phyloP scores from a whole-genome alignment of 2,329 filamentous ascomycete genomes.

The Aspergillus sp. region DNA sequence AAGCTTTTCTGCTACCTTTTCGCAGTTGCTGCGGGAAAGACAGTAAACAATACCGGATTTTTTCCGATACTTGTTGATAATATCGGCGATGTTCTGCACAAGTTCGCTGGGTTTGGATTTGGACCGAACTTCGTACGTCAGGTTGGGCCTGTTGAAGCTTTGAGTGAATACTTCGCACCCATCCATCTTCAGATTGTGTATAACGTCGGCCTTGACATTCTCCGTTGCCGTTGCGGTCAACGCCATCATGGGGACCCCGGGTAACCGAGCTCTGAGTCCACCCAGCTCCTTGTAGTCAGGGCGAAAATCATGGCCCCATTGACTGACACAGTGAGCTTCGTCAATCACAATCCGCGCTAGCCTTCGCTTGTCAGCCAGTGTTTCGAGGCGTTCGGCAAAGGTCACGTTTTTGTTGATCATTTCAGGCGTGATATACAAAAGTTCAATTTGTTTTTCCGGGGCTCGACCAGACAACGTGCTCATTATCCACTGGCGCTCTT shows the following conservation, averaged over 20 bases:
- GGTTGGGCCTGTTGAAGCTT: constrained; percentile 95
- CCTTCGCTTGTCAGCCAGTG: constrained; percentile 70
- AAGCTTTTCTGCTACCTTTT: constrained; percentile 76
- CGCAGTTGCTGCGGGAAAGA: constrained; percentile 80
- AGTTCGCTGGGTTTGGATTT: constrained; percentile 68
- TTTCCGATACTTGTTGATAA: constrained; percentile 70
- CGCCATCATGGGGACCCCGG: constrained; percentile 86
- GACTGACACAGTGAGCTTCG: constrained; percentile 98
- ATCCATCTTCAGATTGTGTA: constrained; percentile 84
- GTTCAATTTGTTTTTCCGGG: constrained; percentile 77
- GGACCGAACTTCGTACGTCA: constrained; percentile 80
- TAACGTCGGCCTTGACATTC: constrained; percentile 89
- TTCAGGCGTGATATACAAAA: constrained; percentile 95
- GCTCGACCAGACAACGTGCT: constrained; percentile 63
- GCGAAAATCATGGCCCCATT: constrained; percentile 98
- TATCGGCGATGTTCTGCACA: constrained; percentile 57
- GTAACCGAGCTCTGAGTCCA: constrained; percentile 71
- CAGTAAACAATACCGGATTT: constrained; percentile 94
- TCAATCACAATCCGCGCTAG: constrained; percentile 94
- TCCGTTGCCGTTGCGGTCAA: constrained; percentile 93
- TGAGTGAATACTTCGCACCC: constrained; percentile 81
- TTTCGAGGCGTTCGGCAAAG: constrained; percentile 69
- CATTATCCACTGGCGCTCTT: constrained; percentile 70
- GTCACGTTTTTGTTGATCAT: constrained; percentile 84
- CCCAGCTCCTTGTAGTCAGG: constrained; percentile 92